Conservation (phyloP, 495 filamentous ascomycete genomes). For the Lasiosphaeria miniovina region DNA sequence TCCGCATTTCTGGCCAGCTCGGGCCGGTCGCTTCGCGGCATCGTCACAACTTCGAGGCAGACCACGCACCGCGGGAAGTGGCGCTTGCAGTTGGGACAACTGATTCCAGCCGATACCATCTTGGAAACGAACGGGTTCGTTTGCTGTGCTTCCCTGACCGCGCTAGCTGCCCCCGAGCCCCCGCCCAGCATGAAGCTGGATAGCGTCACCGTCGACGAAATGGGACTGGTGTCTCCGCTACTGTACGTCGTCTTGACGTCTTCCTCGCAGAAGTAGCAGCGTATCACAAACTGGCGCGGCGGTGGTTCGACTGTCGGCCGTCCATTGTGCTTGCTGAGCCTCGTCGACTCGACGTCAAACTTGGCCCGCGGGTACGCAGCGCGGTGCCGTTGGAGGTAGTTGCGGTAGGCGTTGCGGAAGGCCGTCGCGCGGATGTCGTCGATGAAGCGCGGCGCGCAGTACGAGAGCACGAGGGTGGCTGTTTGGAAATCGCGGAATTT, state of each 20-base stretch:
- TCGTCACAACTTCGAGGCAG: slow-evolving; percentile 81
- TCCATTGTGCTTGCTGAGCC: slow-evolving; percentile 58
- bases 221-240: neutral
- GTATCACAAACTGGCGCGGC: slow-evolving; percentile 72
- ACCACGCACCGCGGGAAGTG: slow-evolving; percentile 88
- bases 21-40: slow-evolving; percentile 58
- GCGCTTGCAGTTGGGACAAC: slow-evolving; percentile 82
- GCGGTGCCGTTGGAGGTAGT: slow-evolving; percentile 67
- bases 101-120: slow-evolving; percentile 51
- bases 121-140: slow-evolving; percentile 43
- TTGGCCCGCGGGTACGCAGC: slow-evolving; percentile 52
- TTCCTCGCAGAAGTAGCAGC: slow-evolving; percentile 72
- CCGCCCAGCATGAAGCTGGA: slow-evolving; percentile 16
- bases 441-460: slow-evolving; percentile 78
- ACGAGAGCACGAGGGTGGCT: slow-evolving; percentile 76
- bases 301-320: slow-evolving; percentile 62
- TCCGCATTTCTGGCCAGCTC: slow-evolving; percentile 53
- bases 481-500: slow-evolving; percentile 90
- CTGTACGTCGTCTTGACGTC: slow-evolving; percentile 42
- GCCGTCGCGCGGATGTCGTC: slow-evolving; percentile 69
- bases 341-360: slow-evolving; percentile 63
- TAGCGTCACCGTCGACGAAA: neutral
- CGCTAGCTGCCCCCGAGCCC: neutral
- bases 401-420: slow-evolving; percentile 81
- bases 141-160: slow-evolving; percentile 7